Conservation (phyloP, 1,284 basidiomycete genomes). For the Cutaneotrichosporon curvatum region DNA sequence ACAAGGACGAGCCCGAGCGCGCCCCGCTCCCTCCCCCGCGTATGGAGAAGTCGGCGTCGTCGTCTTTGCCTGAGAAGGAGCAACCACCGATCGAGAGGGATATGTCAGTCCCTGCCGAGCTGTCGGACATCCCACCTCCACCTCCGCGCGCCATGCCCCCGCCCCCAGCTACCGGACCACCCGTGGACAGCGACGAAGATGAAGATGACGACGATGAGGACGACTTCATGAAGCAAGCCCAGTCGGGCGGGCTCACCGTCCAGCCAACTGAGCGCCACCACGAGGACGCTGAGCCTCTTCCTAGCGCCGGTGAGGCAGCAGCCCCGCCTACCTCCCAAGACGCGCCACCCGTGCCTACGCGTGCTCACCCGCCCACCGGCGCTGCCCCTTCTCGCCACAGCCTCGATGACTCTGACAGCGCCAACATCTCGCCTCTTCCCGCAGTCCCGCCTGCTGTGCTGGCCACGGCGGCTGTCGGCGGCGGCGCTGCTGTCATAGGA, state of each 20-base stretch:
- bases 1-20: no score
- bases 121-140: slow-evolving; percentile 8
- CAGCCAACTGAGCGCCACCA: slow-evolving; percentile 11
- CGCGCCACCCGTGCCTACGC: slow-evolving; percentile 3
- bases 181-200: slow-evolving; percentile 22
- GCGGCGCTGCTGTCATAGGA: no score
- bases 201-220: slow-evolving; percentile 30
- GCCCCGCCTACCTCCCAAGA: no score
- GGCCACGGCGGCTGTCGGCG: not conserved
- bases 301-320: not conserved
- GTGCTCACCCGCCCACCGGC: slow-evolving; percentile 15
- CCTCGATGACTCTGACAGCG: no score
- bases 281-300: slow-evolving; percentile 12
- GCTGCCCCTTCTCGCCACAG: no score
- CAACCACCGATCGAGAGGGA: not conserved
- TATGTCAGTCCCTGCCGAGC: not conserved
- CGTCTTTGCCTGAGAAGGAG: no score
- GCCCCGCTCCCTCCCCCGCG: no score
- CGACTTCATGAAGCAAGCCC: slow-evolving; percentile 22
- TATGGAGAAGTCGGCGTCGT: no score
- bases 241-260: slow-evolving; percentile 15
- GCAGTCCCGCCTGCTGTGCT: not conserved
- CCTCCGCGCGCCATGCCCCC: slow-evolving; percentile 8
- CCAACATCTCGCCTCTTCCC: no score
- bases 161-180: slow-evolving; percentile 10